phyloP scores from a whole-genome alignment of 306 rosid genomes.

The Heteromeles arbutifolia region DNA sequence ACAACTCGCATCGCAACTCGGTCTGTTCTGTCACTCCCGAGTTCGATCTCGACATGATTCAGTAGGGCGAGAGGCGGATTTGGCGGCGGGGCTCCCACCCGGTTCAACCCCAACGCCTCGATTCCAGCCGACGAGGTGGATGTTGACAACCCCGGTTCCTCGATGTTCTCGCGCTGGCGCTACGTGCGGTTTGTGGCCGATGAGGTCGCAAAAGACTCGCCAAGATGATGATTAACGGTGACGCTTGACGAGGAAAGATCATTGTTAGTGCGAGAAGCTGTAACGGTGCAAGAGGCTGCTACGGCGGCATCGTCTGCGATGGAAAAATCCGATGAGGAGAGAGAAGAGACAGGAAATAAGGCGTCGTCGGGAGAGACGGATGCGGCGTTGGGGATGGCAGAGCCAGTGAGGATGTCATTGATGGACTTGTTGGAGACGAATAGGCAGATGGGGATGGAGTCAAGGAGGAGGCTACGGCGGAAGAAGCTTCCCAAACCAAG shows the following conservation, averaged over 20 bases:
- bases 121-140: not conserved
- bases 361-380: slow-evolving; percentile 11
- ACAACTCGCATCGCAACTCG: slow-evolving; percentile 29
- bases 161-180: too few species aligned
- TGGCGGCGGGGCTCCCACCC: not conserved
- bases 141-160: too few species aligned
- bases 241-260: too few species aligned
- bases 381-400: not conserved
- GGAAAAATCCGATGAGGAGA: too few species aligned
- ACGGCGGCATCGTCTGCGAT: slow-evolving; percentile 12
- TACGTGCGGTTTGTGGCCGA: too few species aligned
- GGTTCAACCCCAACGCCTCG: not conserved
- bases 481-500: too few species aligned
- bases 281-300: too few species aligned
- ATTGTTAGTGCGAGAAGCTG: slow-evolving; percentile 12
- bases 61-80: too few species aligned
- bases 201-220: slow-evolving; percentile 22
- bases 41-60: too few species aligned
- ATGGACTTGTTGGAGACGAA: slow-evolving; percentile 59
- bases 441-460: too few species aligned
- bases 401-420: slow-evolving; percentile 55
- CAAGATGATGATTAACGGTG: slow-evolving; percentile 26
- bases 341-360: slow-evolving; percentile 8
- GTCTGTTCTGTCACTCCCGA: not conserved
- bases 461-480: too few species aligned